Base-by-base conservation (phyloP, 495 filamentous ascomycete genomes). In the Hypomontagnella submonticulosa region DNA sequence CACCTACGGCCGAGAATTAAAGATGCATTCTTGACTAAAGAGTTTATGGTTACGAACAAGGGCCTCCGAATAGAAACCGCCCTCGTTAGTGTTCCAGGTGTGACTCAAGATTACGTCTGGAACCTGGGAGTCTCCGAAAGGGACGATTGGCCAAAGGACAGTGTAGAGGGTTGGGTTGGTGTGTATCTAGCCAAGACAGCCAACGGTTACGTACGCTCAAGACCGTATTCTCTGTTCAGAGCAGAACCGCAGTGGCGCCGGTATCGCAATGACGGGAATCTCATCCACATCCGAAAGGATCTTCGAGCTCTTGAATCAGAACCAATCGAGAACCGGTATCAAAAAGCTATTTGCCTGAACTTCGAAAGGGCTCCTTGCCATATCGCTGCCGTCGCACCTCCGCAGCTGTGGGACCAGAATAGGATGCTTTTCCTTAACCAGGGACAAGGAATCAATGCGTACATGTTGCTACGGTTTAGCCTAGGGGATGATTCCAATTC, bases 331-430 rank as follows among this genome's bases (percentile, higher is more conserved):
- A 52, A 40, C 4, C 33, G 33, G 13, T 27, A 38, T 40, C 49
- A 10, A 6, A 10, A 11, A 0, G 33, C 49, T 27, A 40, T 40
- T 8, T 37, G 48, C 12, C 6, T 52, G 1, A 13, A 48, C 4
- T 32, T 15, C 16, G 4, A 12, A 0, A 5, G 12, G n/a, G 46
- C 20, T 12, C 13, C 30, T 2, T 52, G 1, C 4, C 16, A 27
- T 16, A 52, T 40, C 10, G 12, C 38, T 8, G 5, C 49, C 16
- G 34, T 8, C 16, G 13, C 30, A 16, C 27, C 27, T 23, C 20
- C 10, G 15, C 44, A 60, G 23, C 15, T 60, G 9, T 60, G 46
- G 46, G 36, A 60, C 9, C 5, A 11, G 6, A 43, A 42, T 3
- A 20, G 27, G 6, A 13, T 18, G 1, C 16, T 60, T 1, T 50